Percentiles rank a stretch among this genome's conserved stretches.
Conservation (phyloP, 345 rosid genomes). For the Trapa bicornis region DNA sequence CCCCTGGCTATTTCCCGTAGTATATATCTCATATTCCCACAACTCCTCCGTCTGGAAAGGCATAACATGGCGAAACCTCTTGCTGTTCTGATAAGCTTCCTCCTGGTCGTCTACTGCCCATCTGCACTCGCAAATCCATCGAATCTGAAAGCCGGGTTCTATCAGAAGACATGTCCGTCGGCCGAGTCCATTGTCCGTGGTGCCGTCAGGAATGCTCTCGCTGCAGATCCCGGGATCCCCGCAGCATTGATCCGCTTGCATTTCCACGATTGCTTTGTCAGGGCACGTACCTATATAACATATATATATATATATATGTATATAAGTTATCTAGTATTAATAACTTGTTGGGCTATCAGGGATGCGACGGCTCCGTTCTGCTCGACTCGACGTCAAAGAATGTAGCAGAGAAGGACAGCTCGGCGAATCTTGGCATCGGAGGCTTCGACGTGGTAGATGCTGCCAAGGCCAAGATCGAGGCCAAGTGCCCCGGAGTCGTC, state of each 20-base stretch:
- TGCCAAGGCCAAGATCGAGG: conserved; percentile 26
- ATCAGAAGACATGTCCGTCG: conserved; percentile 6
- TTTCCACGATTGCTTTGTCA: conserved; percentile 25
- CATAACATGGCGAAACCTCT: not conserved
- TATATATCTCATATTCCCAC: too few species aligned
- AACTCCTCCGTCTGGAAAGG: too few species aligned
- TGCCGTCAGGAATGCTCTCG: conserved; percentile 8
- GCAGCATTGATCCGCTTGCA: conserved; percentile 17
- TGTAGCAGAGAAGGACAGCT: conserved; percentile 19
- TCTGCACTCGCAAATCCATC: not conserved
- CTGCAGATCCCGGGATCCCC: conserved; percentile 4
- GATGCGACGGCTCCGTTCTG: conserved; percentile 23
- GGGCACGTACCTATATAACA: conserved; percentile 1
- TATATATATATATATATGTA: too few species aligned
- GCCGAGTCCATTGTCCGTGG: conserved; percentile 14
- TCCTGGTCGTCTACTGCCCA: not conserved
- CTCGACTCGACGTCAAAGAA: conserved; percentile 18
- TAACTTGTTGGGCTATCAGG: not conserved
- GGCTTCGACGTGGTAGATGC: conserved; percentile 31
- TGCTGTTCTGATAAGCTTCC: not conserved
- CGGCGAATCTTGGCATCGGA: conserved; percentile 4
- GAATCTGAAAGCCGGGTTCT: conserved; percentile 10
- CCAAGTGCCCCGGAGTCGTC: conserved; percentile 28
- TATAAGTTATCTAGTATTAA: too few species aligned
- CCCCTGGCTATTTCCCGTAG: too few species aligned